Conservation (phyloP, 306 rosid species). For the Sicyos baderoa region DNA sequence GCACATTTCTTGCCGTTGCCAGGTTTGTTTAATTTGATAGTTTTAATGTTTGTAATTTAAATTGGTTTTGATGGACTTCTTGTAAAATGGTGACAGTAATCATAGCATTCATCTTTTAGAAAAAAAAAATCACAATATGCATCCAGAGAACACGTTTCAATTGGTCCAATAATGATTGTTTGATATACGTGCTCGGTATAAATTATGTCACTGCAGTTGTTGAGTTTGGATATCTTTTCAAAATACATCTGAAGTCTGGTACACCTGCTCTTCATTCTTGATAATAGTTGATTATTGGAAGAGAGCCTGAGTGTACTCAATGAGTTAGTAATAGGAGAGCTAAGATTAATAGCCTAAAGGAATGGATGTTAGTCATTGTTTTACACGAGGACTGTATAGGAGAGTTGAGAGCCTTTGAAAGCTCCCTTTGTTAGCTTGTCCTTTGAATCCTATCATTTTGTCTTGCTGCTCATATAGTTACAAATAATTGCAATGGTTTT, state of each 20-base stretch:
- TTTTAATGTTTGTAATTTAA: not conserved
- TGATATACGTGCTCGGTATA: not conserved
- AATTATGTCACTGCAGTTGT: not conserved
- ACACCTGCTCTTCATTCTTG: not conserved
- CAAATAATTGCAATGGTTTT: not conserved
- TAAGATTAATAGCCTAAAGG: not conserved
- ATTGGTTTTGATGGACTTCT: slow-evolving; percentile 15
- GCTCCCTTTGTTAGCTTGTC: not conserved
- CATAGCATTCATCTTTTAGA: not conserved
- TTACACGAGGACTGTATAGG: not conserved
- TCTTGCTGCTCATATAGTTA: not conserved
- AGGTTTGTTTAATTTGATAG: slow-evolving; percentile 46
- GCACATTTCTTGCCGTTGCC: slow-evolving; percentile 73
- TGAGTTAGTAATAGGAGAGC: not conserved
- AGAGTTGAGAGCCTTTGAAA: slow-evolving; percentile 2
- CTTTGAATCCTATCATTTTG: not conserved
- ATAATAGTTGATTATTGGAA: not conserved
- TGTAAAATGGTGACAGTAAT: not conserved
- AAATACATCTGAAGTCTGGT: slow-evolving; percentile 7
- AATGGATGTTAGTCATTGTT: not conserved
- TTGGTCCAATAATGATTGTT: not conserved
- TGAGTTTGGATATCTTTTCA: not conserved
- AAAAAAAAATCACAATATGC: not conserved
- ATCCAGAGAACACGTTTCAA: not conserved
- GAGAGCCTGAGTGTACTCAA: not conserved